A percentile compares a stretch with the other conserved stretches of the same genome.
phyloP scores from a whole-genome alignment of 2,329 filamentous ascomycete species.

The Ophiognomonia clavigignenti-juglandacearum region DNA sequence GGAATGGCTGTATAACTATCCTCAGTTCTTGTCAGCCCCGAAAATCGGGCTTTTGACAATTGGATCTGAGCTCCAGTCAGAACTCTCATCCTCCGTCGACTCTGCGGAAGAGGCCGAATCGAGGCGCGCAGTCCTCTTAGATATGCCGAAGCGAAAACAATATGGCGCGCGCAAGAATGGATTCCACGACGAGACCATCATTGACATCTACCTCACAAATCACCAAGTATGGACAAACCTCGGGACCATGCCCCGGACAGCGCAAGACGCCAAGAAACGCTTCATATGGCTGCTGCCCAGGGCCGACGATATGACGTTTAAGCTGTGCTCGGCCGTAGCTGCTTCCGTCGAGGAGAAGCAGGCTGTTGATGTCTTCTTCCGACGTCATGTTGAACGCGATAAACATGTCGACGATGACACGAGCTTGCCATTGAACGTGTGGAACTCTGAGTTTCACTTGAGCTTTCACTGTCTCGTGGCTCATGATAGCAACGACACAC shows the following conservation, averaged over 20 bases:
- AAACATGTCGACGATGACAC: background rate
- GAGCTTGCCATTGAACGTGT: background rate
- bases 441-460: background rate
- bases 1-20: constrained; percentile 3
- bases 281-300: background rate
- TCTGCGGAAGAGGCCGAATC: background rate
- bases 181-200: background rate
- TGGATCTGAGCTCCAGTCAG: too few species aligned
- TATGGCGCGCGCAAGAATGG: background rate
- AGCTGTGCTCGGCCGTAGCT: background rate
- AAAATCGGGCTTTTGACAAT: background rate
- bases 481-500: background rate
- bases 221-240: background rate
- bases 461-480: background rate
- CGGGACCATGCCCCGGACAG: background rate
- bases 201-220: background rate
- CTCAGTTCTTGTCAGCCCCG: background rate
- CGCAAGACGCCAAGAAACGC: background rate
- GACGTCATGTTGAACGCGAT: background rate
- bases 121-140: background rate
- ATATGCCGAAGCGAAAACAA: background rate
- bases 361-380: background rate
- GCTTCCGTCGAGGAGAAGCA: background rate
- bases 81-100: too few species aligned
- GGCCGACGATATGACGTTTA: background rate